Evolutionary conservation across 208 protist genomes (phyloP), one percentile per base, ranked within the genome.

Genomic region (Blastocrithidia nonstop): DNA sequence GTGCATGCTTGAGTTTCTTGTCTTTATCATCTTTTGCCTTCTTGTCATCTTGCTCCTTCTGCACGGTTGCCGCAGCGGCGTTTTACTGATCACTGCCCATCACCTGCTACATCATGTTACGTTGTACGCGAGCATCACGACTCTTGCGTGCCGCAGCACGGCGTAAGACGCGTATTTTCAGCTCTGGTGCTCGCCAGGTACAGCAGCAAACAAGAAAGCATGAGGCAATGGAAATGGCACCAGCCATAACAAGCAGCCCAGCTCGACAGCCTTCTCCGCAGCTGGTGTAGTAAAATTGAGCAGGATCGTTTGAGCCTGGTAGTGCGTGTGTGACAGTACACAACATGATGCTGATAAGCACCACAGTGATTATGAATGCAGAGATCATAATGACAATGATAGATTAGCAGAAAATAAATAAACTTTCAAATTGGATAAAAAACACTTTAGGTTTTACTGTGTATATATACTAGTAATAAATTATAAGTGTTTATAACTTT

Each of bases 261-360:
- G 61, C 53, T 28, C 70, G 50, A 42, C 70, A 78, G 31, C 70
- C 70, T 32, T 52, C 56, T 33, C 60, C 58, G 65, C 70, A 78
- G 48, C 44, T 72, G 54, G 64, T 56, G n/a, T 45, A 24, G 20
- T 46, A 37, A 8, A 69, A 50, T 6, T 21, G 26, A 9, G 6
- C 49, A 3, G 42, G 15, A 9, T 31, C 44, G 44, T 47, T 37
- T 33, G 19, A 17, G 25, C 45, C 61, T 23, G 48, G 45, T 9
- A 23, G 31, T 1, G 22, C 25, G 15, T 19, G 15, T 8, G 23
- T 9, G 5, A 21, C 39, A 16, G 41, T 48, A 11, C 20, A 17
- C 19, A 48, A 47, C 6, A 28, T 5, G 26, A 36, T 40, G 21
- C 20, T 27, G 33, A 61, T 32, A 25, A 37, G 39, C 42, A 50